Base-by-base conservation (phyloP, 2,329 filamentous ascomycete genomes). In the Acephala macrosclerotiorum region DNA sequence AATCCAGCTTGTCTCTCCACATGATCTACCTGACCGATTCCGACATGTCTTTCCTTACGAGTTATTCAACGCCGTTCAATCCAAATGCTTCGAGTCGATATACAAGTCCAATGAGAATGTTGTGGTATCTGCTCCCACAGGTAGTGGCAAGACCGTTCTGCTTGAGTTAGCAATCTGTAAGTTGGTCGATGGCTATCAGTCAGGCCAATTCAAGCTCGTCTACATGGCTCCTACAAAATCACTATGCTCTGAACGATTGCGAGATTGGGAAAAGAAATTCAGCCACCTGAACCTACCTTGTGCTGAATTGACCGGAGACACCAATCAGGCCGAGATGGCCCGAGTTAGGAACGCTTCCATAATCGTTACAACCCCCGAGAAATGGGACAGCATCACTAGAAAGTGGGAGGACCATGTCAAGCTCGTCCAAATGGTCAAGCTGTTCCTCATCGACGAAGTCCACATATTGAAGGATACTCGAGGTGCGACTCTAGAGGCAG, bases 161-260 rank as follows among this genome's bases (percentile, higher is more conserved):
- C 84, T 96, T 68, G 93, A 97, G 77, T 82, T 97, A 55, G 92
- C 92, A 3, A 91, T 97, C 40, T 95, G 92, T 77, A 88, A 87
- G 65, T 81, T 94, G 2, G 82, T 91, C 29, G 83, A 84, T 40
- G 82, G 79, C 4, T 82, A 85, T 76, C 82, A 77, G 73, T 85
- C 78, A 73, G 87, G 79, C 75, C 81, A 89, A 57, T 94, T 90
- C 83, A 96, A 96, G 76, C 88, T 95, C 51, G 85, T 96, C 2
- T 97, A 96, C 72, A 91, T 93, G 78, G 93, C 93, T 12, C 93
- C 93, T 0, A 95, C 91, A 0, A 96, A 96, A 71, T 91, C 93
- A 0, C 81, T 96, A 0, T 97, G 93, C 74, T 85, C 90, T 0
- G 93, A 97, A 74, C 82, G 91, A 42, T 85, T 90, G 59, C 85